Base-by-base conservation (phyloP, 2,329 filamentous ascomycete species). In the Diaporthe amygdali region DNA sequence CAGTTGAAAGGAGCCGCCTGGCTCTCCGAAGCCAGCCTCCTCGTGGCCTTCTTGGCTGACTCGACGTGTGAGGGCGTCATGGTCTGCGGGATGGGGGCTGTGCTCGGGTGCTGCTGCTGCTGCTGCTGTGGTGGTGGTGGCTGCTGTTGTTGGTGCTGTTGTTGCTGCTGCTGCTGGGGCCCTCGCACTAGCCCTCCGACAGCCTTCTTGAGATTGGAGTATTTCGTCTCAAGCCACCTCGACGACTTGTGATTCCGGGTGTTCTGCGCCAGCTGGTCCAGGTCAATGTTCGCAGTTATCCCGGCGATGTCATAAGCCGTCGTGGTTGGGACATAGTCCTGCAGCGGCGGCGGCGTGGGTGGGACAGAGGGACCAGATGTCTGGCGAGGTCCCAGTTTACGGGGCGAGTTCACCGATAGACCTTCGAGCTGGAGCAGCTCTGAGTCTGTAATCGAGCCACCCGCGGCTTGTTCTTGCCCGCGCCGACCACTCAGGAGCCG, bases 351-450 rank as follows among this genome's bases (percentile, higher is more conserved):
- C n/a, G 69, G 55, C 44, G 70, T 71, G 59, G 56, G 59, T 41
- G 69, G 71, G 61, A 66, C 54, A 27, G 52, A 30, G 25, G 52
- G 64, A 37, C 27, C 55, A 47, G 59, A 64, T 37, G 59, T 49
- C 30, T 51, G 56, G 52, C 39, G 68, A 63, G 49, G 30, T 47
- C 47, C 54, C 34, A 64, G n/a, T 14, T 63, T 56, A 39, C 75
- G 74, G 25, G 78, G 76, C 49, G 77, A 79, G 46, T 74, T 72
- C 74, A 81, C 78, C 49, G 77, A 77, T 49, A 81, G 61, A n/a
- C 78, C 78, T 71, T 80, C 78, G 67, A 81, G 76, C 61, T 76
- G 76, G 37, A 79, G 75, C 22, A 80, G 75, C 72, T 80, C 78
- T 30, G 77, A 77, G 71, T 79, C 79, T 30, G 78, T 78, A 69